Evolutionary conservation across 2,329 filamentous ascomycete genomes (phyloP), one percentile per base, ranked within the genome.

Genomic region (Claviceps paspali): DNA sequence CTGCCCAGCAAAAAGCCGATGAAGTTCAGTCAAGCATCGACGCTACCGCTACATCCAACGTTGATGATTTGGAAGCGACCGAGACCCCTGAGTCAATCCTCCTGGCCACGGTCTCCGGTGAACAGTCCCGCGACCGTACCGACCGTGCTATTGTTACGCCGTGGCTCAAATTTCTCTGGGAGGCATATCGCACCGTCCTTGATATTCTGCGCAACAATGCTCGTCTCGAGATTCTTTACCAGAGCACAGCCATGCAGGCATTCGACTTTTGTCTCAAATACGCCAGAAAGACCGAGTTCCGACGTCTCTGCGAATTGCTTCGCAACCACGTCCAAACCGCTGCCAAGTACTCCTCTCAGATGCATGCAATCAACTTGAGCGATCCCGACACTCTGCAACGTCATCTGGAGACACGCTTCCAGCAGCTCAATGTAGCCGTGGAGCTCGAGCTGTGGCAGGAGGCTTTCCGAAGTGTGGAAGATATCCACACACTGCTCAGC

Each of bases 141-240:
- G 91, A 98, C 67, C 81, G 91, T 52, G 91, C 91, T 55, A 92
- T 98, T 52, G 91, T 98, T 42, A 98, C 91, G 21, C 91, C 91
- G 42, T 98, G 91, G 91, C 76, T 98, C 54, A 98, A 98, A 68
- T 98, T 98, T 58, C 70, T 98, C 45, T 98, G 91, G 91, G 91
- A 98, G 70, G 94, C 91, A 12, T 98, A 98, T 68, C 82, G 91
- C 44, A 98, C 91, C 27, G 91, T 98, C 29, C 74, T 98, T 53
- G 91, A 98, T 54, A 98, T 98, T 53, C 78, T 98, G 54, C 87
- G 93, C 68, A 98, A 98, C 73, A 98, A 98, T 68, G 88, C 91
- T 40, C 81, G 91, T 41, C 76, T 98, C 40, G 91, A 98, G 68
- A 77, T 93, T 41, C 88, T 96, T 68, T 98, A 98, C 65, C 91